Base-by-base conservation (phyloP, 192 early-diverging fungal species). In the Chytriomyces sp. region DNA sequence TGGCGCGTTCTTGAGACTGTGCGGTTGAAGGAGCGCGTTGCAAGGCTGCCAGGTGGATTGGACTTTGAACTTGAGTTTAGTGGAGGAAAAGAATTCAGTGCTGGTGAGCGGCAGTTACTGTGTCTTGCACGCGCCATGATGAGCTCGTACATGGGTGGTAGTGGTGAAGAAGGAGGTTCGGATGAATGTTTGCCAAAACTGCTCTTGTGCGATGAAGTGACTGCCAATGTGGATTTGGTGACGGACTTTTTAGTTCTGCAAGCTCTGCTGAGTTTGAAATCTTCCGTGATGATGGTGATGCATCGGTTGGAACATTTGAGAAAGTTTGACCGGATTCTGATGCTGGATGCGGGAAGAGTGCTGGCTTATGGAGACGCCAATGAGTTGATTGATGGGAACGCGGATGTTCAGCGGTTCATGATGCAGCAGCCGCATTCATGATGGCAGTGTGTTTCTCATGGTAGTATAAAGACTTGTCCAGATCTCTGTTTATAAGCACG, bases 61-160 rank as follows among this genome's bases (percentile, higher is more conserved):
- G 91, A 94, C 20, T 84, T 90, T 7, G 73, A 71, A 45, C 85
- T 98, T 6, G 76, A 82, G 23, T 91, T 94, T 69, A 35, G 35
- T 35, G 89, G 91, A 24, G 96, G 96, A 47, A 89, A 89, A 69
- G 95, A 96, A 81, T 90, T 96, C 71, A 92, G 89, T 26, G 88
- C 94, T n/a, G 94, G 94, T 18, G 90, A 93, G 79, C 80, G 85
- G 8, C 85, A 88, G 49, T 72, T 92, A 64, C 28, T 89, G 24
- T 89, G 88, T 65, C 76, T 89, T 1, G 88, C 85, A 13, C 81
- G 95, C 64, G 94, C 94, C 11, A 77, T 96, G 76, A 78, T 94
- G 53, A 26, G 7, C 60, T 73, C 50, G 35, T 8, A 7, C 9
- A 91, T 45, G 26, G 35, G 35, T 35, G 35, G 35, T 35, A 35